Evolutionary conservation across 1,284 basidiomycete genomes (phyloP).

Genomic region (Ceratobasidium sp.): DNA sequence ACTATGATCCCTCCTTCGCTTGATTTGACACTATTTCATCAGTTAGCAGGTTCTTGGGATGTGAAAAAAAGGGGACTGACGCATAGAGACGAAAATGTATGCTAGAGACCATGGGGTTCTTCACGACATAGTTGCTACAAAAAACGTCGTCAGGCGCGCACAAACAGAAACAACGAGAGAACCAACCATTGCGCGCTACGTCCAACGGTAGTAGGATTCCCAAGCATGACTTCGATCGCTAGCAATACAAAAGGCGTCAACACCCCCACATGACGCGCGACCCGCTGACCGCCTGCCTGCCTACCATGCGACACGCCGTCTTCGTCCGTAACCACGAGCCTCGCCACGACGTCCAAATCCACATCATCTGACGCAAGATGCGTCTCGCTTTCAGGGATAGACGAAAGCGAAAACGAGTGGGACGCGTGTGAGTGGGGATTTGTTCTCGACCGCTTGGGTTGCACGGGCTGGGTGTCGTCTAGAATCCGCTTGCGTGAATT

Average conservation of each 20-base stretch:
- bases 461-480: neutral
- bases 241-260: neutral
- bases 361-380: neutral
- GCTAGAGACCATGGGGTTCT: constrained; percentile 22
- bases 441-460: constrained; percentile 2
- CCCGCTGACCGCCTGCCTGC: neutral
- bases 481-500: constrained; percentile 22
- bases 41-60: neutral
- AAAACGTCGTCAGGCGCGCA: neutral
- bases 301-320: constrained; percentile 22
- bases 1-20: constrained; percentile 24
- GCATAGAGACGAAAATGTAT: constrained; percentile 33
- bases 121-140: constrained; percentile 27
- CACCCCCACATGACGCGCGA: neutral
- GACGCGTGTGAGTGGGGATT: neutral
- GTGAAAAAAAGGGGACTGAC: neutral
- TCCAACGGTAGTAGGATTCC: constrained; percentile 26
- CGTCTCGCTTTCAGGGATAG: neutral
- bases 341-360: constrained; percentile 9
- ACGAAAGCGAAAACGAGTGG: neutral
- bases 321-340: constrained; percentile 10
- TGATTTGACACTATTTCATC: constrained; percentile 2
- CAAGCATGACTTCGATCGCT: constrained; percentile 13
- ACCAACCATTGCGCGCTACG: constrained; percentile 14
- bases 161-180: neutral